A percentile compares a stretch with the other conserved stretches of the same genome.
These are phyloP conservation scores for Polytrichum formosum DNA, from an alignment of 225 moss, liverwort and hornwort genomes.

Conservation along the genomic window DNA sequence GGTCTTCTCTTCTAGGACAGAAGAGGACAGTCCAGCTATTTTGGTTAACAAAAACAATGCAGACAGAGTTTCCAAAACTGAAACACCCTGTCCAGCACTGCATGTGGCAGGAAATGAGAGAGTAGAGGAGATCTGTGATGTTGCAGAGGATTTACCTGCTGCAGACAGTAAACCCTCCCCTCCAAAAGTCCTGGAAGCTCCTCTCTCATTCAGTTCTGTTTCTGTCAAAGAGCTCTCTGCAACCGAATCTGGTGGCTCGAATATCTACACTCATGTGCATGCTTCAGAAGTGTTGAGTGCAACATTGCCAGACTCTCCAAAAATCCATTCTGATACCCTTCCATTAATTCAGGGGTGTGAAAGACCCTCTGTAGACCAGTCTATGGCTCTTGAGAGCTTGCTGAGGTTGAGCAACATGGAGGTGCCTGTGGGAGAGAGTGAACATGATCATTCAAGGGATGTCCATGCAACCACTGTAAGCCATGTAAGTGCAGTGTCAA, in stretches of 20 bases:
- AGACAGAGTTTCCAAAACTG: slow-evolving; percentile 10
- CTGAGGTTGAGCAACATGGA: background rate
- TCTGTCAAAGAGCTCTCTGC: background rate
- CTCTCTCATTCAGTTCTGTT: slow-evolving; percentile 19
- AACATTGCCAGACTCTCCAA: background rate
- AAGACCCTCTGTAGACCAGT: background rate
- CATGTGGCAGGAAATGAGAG: slow-evolving; percentile 17
- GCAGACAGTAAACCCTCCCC: slow-evolving; percentile 12
- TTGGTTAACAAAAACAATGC: background rate
- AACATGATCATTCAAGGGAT: background rate
- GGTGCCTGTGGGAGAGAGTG: background rate
- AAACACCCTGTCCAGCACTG: slow-evolving; percentile 7
- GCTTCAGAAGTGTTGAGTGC: background rate
- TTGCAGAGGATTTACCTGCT: slow-evolving; percentile 15
- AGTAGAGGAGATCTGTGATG: slow-evolving; percentile 14
- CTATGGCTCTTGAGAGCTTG: background rate
- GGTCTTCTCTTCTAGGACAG: slow-evolving; percentile 11
- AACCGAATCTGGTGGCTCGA: background rate
- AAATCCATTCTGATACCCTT: background rate
- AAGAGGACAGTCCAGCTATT: slow-evolving; percentile 15
- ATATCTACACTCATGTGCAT: background rate
- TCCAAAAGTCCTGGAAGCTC: slow-evolving; percentile 20
- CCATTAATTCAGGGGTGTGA: background rate
- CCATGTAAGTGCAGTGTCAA: background rate
- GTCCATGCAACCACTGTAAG: background rate